A percentile compares a stretch with the other conserved stretches of the same genome.
Conservation (phyloP, 2,329 filamentous ascomycete species). For the Botryotinia narcissicola region DNA sequence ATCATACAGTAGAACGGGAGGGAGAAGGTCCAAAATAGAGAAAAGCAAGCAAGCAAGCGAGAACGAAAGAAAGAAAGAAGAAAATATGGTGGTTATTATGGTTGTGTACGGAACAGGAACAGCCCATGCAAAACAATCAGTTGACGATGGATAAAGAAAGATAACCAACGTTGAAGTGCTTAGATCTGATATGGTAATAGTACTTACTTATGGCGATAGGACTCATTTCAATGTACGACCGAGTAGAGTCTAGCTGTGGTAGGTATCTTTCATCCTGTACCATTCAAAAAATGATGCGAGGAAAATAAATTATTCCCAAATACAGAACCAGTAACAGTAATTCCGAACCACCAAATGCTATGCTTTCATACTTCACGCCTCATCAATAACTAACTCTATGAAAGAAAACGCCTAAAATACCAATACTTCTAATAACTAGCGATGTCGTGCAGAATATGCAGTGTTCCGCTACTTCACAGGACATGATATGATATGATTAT, state of each 20-base stretch:
- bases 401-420: not conserved
- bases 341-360: not conserved
- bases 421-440: not conserved
- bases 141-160: not conserved
- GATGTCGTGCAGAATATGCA: conserved; percentile 17
- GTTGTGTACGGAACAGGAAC: not conserved
- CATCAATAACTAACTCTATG: not conserved
- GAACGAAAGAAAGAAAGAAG: not conserved
- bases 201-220: not conserved
- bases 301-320: not conserved
- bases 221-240: not conserved
- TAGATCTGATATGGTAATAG: not conserved
- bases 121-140: not conserved
- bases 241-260: not conserved
- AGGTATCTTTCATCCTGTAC: not conserved
- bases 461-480: not conserved
- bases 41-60: not conserved
- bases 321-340: not conserved
- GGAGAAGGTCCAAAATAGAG: not conserved
- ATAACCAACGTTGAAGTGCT: not conserved
- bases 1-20: not conserved
- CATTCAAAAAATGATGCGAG: not conserved
- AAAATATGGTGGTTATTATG: not conserved
- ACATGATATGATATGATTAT: not conserved
- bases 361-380: not conserved